phyloP scores from a whole-genome alignment of 495 filamentous ascomycete genomes.

The Apodospora peruviana region DNA sequence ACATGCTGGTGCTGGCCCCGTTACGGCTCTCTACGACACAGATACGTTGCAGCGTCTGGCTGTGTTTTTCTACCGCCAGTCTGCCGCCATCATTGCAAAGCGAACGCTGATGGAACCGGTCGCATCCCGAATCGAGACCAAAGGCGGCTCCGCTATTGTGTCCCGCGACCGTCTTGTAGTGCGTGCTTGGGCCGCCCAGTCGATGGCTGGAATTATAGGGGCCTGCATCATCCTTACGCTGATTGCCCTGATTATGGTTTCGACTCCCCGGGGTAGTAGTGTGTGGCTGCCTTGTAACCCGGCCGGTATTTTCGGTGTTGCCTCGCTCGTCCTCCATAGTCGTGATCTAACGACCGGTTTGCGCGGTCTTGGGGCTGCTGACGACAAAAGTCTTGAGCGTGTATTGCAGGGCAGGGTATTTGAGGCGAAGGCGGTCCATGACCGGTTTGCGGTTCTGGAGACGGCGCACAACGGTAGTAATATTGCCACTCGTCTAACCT shows the following conservation, averaged over 20 bases:
- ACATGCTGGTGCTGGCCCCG: neutral
- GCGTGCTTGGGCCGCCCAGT: constrained; percentile 7
- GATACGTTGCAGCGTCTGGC: neutral
- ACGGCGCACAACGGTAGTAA: neutral
- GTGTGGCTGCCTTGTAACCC: constrained; percentile 7
- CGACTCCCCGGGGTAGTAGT: neutral
- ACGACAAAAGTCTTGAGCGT: neutral
- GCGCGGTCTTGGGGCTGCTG: constrained; percentile 1
- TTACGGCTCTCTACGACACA: neutral
- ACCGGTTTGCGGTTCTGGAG: neutral
- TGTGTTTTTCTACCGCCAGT: neutral
- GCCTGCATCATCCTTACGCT: neutral
- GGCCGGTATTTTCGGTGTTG: neutral
- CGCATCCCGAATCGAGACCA: neutral
- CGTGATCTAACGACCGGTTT: neutral
- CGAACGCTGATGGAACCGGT: neutral
- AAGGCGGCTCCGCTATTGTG: neutral
- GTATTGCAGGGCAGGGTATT: neutral
- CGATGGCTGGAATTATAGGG: constrained; percentile 4
- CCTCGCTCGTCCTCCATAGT: constrained; percentile 3
- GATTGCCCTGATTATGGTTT: neutral
- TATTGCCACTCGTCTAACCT: neutral
- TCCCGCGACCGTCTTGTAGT: constrained; percentile 3
- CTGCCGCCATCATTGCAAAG: constrained; percentile 1
- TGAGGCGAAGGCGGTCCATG: neutral